Conservation (phyloP, 495 filamentous ascomycete species). For the Aspergillus nidulans region DNA sequence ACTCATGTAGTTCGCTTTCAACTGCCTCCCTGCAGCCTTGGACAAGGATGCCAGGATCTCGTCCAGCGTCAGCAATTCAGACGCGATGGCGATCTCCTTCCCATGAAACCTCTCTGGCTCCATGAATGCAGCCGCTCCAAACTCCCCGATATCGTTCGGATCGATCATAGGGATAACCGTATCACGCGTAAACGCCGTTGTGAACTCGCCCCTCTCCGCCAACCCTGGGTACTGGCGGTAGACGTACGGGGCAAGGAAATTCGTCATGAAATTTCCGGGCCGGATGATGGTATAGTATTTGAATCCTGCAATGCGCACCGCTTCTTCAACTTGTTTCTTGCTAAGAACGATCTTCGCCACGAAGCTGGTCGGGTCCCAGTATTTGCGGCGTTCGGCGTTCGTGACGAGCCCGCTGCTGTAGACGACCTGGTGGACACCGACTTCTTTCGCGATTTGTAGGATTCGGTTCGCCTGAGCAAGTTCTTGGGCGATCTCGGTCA, state of each 20-base stretch:
- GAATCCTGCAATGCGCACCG: conserved; percentile 29
- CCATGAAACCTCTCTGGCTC: conserved; percentile 35
- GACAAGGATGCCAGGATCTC: conserved; percentile 28
- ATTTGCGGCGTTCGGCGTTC: conserved; percentile 18
- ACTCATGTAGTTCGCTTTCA: conserved; percentile 31
- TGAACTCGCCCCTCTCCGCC: conserved; percentile 29
- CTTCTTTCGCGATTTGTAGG: conserved; percentile 36
- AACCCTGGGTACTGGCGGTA: conserved; percentile 33
- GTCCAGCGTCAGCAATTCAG: conserved; percentile 31
- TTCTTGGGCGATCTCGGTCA: conserved; percentile 22
- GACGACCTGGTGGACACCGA: conserved; percentile 36
- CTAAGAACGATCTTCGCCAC: conserved; percentile 22
- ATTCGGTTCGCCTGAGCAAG: conserved; percentile 33
- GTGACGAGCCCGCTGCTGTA: conserved; percentile 35
- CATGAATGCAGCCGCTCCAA: conserved; percentile 38
- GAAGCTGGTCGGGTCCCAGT: conserved; percentile 23
- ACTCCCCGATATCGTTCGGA: conserved; percentile 45
- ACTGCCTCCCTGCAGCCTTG: conserved; percentile 25
- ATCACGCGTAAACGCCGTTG: conserved; percentile 26
- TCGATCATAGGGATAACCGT: conserved; percentile 38
- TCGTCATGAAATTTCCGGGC: conserved; percentile 49
- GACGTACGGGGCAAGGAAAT: conserved; percentile 36
- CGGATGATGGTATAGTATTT: conserved; percentile 40
- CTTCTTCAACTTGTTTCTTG: conserved; percentile 36
- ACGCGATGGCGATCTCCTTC: conserved; percentile 34